Conservation (phyloP, 768 basidiomycete genomes). For the Macrolepiota dolichaula region DNA sequence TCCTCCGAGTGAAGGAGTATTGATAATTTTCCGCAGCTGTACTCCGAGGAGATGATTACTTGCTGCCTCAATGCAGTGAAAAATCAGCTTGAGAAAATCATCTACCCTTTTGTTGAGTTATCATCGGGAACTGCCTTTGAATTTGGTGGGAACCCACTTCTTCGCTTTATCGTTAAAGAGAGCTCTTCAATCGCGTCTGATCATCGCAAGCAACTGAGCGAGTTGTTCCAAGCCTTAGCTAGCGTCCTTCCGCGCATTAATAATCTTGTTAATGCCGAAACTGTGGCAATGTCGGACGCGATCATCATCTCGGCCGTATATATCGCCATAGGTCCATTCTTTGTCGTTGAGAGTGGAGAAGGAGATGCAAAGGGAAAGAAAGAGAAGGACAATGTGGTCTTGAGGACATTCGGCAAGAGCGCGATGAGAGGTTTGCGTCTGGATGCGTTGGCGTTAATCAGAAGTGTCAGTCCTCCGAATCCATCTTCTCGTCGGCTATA, state of each 20-base stretch:
- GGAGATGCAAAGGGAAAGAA: slow-evolving; percentile 40
- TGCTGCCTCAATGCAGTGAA: slow-evolving; percentile 75
- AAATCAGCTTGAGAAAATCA: slow-evolving; percentile 70
- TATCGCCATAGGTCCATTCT: slow-evolving; percentile 92
- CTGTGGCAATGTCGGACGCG: slow-evolving; percentile 79
- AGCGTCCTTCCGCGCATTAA: slow-evolving; percentile 74
- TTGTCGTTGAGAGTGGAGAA: slow-evolving; percentile 71
- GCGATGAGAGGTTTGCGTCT: slow-evolving; percentile 81
- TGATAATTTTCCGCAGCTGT: slow-evolving; percentile 50
- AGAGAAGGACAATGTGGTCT: slow-evolving; percentile 58
- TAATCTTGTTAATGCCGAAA: slow-evolving; percentile 66
- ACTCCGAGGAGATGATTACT: slow-evolving; percentile 91
- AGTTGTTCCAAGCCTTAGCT: slow-evolving; percentile 71
- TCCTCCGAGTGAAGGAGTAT: background rate
- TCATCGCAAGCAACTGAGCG: slow-evolving; percentile 27
- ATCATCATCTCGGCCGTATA: slow-evolving; percentile 93
- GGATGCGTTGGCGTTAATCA: slow-evolving; percentile 79
- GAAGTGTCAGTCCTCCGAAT: slow-evolving; percentile 59
- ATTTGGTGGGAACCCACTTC: slow-evolving; percentile 40
- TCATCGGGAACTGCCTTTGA: slow-evolving; percentile 37
- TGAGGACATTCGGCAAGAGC: slow-evolving; percentile 68
- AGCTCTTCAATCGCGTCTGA: slow-evolving; percentile 29
- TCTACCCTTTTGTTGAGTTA: slow-evolving; percentile 87
- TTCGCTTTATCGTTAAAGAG: slow-evolving; percentile 49
- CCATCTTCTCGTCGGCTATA: background rate